Conservation (phyloP, 2,329 filamentous ascomycete genomes). For the Epichloe brachyelytri region DNA sequence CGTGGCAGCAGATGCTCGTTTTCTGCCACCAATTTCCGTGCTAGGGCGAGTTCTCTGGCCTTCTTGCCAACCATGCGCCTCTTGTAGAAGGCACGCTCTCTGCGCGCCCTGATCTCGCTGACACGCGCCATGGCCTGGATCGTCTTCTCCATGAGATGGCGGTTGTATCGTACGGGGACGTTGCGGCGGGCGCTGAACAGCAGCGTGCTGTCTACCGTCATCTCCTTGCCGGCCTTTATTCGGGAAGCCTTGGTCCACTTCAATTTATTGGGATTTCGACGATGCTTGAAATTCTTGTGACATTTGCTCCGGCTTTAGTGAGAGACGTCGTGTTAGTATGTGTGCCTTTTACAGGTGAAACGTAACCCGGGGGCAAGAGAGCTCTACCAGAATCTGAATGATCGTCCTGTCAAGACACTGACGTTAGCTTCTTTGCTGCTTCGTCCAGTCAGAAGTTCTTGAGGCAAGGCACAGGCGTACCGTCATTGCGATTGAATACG, state of each 20-base stretch:
- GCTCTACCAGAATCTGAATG: constrained; percentile 42
- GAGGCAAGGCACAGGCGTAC: constrained; percentile 11
- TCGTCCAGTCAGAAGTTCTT: not conserved
- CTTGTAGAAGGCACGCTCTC: constrained; percentile 90
- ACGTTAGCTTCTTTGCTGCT: constrained; percentile 1
- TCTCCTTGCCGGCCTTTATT: constrained; percentile 63
- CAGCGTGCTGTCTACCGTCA: constrained; percentile 90
- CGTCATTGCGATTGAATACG: constrained; percentile 37
- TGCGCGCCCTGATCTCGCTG: constrained; percentile 65
- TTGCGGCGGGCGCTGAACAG: constrained; percentile 89
- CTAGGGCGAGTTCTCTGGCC: constrained; percentile 63
- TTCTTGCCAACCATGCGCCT: constrained; percentile 85
- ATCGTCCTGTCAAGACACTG: constrained; percentile 20
- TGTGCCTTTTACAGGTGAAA: too few relatives aligned
- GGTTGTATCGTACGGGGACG: constrained; percentile 89
- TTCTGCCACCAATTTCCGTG: constrained; percentile 79
- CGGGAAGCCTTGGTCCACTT: constrained; percentile 96
- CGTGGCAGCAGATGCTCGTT: constrained; percentile 84
- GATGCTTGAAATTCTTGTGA: constrained; percentile 80
- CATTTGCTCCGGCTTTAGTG: constrained; percentile 28
- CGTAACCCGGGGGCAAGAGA: not conserved
- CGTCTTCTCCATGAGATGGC: constrained; percentile 76
- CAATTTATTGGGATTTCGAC: constrained; percentile 91
- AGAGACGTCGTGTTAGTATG: not conserved
- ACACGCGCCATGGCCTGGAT: constrained; percentile 87